These are phyloP conservation scores for Candida piceae DNA, from an alignment of 805 yeast species.

Conservation along the genomic window DNA sequence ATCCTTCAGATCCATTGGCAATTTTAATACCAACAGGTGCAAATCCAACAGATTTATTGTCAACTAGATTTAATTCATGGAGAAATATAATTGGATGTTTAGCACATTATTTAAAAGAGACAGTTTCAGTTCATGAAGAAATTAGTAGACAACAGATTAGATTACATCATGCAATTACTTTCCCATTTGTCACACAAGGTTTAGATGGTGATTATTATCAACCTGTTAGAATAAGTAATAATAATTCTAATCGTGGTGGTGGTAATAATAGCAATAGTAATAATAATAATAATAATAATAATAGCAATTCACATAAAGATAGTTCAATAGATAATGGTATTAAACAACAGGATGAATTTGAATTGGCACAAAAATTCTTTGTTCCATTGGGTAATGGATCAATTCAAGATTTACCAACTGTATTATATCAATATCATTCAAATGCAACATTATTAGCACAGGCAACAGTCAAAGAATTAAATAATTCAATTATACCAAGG, in stretches of 20 bases:
- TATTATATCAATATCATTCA: slow-evolving; percentile 50
- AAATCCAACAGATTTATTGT: slow-evolving; percentile 83
- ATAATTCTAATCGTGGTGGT: slow-evolving; percentile 1
- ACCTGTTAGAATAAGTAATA: slow-evolving; percentile 26
- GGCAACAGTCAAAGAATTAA: slow-evolving; percentile 55
- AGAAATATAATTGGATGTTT: slow-evolving; percentile 70
- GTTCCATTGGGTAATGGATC: slow-evolving; percentile 76
- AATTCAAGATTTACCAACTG: slow-evolving; percentile 74
- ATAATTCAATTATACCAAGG: slow-evolving; percentile 56
- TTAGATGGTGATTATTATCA: slow-evolving; percentile 35
- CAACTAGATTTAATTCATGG: slow-evolving; percentile 84
- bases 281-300: slow-evolving; percentile 6
- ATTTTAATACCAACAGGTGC: slow-evolving; percentile 52
- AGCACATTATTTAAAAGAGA: slow-evolving; percentile 70
- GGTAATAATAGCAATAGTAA: slow-evolving; percentile 5
- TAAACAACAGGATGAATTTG: slow-evolving; percentile 30
- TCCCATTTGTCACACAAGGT: slow-evolving; percentile 45
- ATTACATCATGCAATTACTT: slow-evolving; percentile 69
- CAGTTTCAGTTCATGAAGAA: slow-evolving; percentile 83
- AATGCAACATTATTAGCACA: slow-evolving; percentile 55
- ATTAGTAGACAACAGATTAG: slow-evolving; percentile 77
- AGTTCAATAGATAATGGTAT: slow-evolving; percentile 13
- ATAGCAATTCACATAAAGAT: slow-evolving; percentile 13
- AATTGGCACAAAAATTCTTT: slow-evolving; percentile 46
- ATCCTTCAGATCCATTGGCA: slow-evolving; percentile 45